Evolutionary conservation across 176 grass and related monocot genomes (phyloP).

Genomic region (bread wheat (Triticum aestivum)): IWGSC_CS_RefSeq_v2.1 NC_057796.1:7346049-7346548

Average conservation of each 20-base stretch:
- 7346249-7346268: background rate
- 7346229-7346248: background rate
- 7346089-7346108: background rate
- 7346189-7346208: constrained; percentile 8
- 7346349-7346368: background rate
- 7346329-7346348: no score
- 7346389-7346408: background rate
- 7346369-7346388: background rate
- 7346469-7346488: background rate
- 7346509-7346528: background rate
- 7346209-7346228: background rate
- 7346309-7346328: no score
- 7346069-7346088: background rate
- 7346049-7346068: background rate
- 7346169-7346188: background rate
- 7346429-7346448: background rate
- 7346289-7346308: background rate
- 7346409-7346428: background rate
- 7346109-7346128: background rate
- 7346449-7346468: background rate
- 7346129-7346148: background rate
- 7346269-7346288: background rate
- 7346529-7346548: background rate
- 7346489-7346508: background rate
- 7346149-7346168: background rate